Evolutionary conservation across 75 land plant species (phyloP), one percentile per base, ranked within the genome.

Genomic region (Azolla pinnata): DNA sequence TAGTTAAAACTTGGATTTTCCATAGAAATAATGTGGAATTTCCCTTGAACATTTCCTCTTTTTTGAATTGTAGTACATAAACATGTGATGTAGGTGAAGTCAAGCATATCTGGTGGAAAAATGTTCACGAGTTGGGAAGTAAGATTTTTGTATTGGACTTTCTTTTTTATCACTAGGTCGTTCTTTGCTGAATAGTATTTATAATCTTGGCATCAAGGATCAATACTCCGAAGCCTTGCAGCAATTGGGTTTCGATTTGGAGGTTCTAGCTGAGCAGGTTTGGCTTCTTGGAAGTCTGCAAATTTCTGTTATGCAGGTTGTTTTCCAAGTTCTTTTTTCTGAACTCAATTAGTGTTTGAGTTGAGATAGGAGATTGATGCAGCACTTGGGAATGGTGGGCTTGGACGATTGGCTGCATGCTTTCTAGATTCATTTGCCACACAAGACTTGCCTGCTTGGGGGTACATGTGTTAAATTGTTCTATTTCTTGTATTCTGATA

Each of bases 381-480:
- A 67, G 83, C 86, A 25, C 75, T 86, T 51, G 90, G 90, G 23
- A 86, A 86, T 77, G 90, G 90, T 14, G 90, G 90, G 38, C 73
- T 86, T 28, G 90, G 81, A 40, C 83, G 90, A 17, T 81, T 86
- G 46, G 79, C 90, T n/a, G 86, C 90, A 61, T 86, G 90, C 65
- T 69, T 74, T 31, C 62, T 86, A 71, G 90, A 86, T 46, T 83
- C 86, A 2, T 53, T 85, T 56, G 86, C 90, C 33, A 83, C 86
- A 17, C 26, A 83, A 63, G 78, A 86, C 73, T 75, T 70, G 60
- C 86, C 90, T 42, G 90, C 87, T 29, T 83, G 86, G 87, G 90
- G 90, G 83, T 86, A 75, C 45, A 60, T 0, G n/a, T n/a, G n/a
- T n/a, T n/a, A n/a, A n/a, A n/a, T n/a, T n/a, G n/a, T n/a, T n/a